Conservation (phyloP, 140 eudicot genomes). For the Oenanthe javanica region DNA sequence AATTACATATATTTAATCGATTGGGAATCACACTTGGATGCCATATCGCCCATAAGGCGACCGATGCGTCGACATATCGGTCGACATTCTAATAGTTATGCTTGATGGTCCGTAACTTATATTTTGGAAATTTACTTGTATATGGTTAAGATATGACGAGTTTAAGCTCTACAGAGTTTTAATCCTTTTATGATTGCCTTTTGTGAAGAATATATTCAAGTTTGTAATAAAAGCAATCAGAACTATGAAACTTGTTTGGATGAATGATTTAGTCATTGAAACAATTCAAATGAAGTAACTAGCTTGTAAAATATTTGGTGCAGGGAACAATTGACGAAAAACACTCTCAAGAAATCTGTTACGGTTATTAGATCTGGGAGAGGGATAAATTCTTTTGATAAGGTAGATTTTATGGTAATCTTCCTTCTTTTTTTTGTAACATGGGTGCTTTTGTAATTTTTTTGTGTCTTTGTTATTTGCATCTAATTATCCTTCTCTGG, state of each 20-base stretch:
- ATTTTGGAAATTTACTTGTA: neutral
- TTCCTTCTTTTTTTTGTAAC: neutral
- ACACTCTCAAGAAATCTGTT: conserved; percentile 19
- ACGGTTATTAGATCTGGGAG: conserved; percentile 31
- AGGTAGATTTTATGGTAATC: conserved; percentile 39
- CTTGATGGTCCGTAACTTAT: neutral
- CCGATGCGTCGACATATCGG: neutral
- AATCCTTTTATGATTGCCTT: neutral
- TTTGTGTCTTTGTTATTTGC: neutral
- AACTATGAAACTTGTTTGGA: neutral
- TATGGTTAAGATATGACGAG: neutral
- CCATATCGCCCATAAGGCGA: neutral
- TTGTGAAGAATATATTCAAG: neutral
- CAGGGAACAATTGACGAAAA: conserved; percentile 39
- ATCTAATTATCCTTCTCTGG: neutral
- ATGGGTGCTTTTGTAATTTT: neutral
- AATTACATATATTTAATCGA: neutral
- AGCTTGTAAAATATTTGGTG: conserved; percentile 15
- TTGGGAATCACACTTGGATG: neutral
- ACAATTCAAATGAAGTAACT: neutral
- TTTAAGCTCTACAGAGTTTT: too few species aligned
- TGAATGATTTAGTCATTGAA: neutral
- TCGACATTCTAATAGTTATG: neutral
- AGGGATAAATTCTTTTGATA: conserved; percentile 75
- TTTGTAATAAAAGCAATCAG: neutral